A percentile compares a stretch with the other conserved stretches of the same genome.
Evolutionary conservation across 2,329 filamentous ascomycete species (phyloP).

Genomic region (Cordyceps cicadae): DNA sequence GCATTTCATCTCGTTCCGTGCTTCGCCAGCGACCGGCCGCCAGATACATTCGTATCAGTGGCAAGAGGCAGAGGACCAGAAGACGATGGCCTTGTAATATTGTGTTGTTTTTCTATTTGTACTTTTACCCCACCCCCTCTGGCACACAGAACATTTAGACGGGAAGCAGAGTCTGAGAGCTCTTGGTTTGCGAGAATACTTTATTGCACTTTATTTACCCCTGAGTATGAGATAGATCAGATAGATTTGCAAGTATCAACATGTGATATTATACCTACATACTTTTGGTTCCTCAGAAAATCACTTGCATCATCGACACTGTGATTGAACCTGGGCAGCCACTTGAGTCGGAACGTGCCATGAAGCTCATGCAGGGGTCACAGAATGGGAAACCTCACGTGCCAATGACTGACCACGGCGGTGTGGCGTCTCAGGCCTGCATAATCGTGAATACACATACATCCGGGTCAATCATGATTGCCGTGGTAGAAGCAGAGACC

Average conservation of each 20-base stretch:
- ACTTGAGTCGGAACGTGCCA: not conserved
- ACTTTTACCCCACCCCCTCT: constrained; percentile 8
- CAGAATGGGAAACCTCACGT: not conserved
- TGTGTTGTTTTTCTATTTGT: constrained; percentile 9
- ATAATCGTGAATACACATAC: not conserved
- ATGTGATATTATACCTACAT: constrained; percentile 2
- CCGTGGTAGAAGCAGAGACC: not conserved
- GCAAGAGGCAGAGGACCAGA: not conserved
- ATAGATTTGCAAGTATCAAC: constrained; percentile 8
- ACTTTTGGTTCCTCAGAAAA: not conserved
- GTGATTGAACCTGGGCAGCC: not conserved
- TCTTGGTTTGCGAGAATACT: constrained; percentile 2
- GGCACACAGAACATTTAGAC: constrained; percentile 12
- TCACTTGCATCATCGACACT: not conserved
- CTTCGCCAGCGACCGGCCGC: not conserved
- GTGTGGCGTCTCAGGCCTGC: not conserved
- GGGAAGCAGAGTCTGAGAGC: constrained; percentile 9
- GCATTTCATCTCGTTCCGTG: not conserved
- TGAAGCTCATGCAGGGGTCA: not conserved
- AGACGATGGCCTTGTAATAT: constrained; percentile 1
- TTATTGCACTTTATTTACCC: not conserved
- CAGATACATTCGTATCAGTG: not conserved
- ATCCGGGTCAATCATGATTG: not conserved
- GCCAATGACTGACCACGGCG: not conserved
- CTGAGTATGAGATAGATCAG: constrained; percentile 10